phyloP scores from a whole-genome alignment of 2,329 filamentous ascomycete genomes.

The Pseudopithomyces chartarum region DNA sequence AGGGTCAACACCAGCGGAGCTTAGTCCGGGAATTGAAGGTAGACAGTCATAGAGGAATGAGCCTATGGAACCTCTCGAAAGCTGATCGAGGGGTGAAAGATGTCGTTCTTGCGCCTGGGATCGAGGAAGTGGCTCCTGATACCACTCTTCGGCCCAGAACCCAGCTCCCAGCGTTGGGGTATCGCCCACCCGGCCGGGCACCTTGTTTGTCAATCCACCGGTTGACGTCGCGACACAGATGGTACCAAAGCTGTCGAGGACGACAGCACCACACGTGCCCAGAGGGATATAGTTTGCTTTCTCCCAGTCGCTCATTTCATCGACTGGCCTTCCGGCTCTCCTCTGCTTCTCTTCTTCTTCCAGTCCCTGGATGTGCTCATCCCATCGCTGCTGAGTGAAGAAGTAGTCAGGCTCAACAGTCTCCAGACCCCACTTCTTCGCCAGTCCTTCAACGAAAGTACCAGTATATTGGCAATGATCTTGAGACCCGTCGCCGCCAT shows the following conservation, averaged over 20 bases:
- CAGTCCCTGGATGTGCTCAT: slow-evolving; percentile 71
- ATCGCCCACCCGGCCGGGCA: slow-evolving; percentile 83
- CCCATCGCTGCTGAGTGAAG: slow-evolving; percentile 78
- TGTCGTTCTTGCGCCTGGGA: slow-evolving; percentile 27
- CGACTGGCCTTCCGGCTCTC: slow-evolving; percentile 22
- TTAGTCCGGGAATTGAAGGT: slow-evolving; percentile 51
- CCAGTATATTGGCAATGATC: slow-evolving; percentile 75
- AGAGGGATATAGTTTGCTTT: slow-evolving; percentile 73
- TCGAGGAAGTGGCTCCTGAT: slow-evolving; percentile 46
- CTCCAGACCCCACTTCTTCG: slow-evolving; percentile 70
- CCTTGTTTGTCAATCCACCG: slow-evolving; percentile 86
- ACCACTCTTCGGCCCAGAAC: slow-evolving; percentile 90
- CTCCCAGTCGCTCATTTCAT: slow-evolving; percentile 58
- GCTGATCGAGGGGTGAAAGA: slow-evolving; percentile 24
- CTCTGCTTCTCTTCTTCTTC: slow-evolving; percentile 51
- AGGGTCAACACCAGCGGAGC: neutral
- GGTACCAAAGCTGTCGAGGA: slow-evolving; percentile 75
- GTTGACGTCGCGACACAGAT: slow-evolving; percentile 70
- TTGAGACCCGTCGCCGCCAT: slow-evolving; percentile 64
- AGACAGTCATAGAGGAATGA: slow-evolving; percentile 65
- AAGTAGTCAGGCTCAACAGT: slow-evolving; percentile 74
- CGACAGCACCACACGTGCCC: slow-evolving; percentile 83
- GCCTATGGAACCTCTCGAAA: slow-evolving; percentile 47
- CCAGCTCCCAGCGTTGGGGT: slow-evolving; percentile 83
- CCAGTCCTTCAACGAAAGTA: slow-evolving; percentile 70